Evolutionary conservation across 768 basidiomycete species (phyloP), one percentile per base, ranked within the genome.

Genomic region (Paxillus ammoniavirescens): DNA sequence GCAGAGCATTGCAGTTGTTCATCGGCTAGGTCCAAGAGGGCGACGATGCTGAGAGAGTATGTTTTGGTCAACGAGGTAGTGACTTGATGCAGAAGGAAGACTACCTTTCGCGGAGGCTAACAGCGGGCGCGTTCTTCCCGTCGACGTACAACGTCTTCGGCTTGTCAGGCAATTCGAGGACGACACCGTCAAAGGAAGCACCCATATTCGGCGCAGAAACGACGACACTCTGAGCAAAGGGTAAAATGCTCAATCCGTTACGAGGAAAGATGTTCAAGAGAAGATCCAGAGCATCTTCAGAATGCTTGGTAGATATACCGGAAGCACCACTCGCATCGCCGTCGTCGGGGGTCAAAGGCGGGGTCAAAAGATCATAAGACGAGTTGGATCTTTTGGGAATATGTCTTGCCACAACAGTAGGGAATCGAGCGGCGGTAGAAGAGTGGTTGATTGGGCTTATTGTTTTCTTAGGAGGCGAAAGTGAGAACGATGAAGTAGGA

Each of bases 1-100:
- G 3, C 42, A 40, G 81, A 80, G 70, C 91, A 93, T 61, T 79
- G 79, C 41, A 95, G 77, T 52, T 80, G 84, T 70, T 94, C 93
- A 69, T 91, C 90, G 50, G 93, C 92, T 31, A 93, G 77, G 65
- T 95, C 93, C 62, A 95, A 77, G 41, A 95, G 78, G 42, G 90
- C 90, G 31, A 93, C 89, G 62, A 94, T 86, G 66, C 89, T 93
- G 59, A 3, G 38, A 2, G n/a, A 13, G 13, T 38, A 14, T 10
- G 10, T 31, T 28, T n/a, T 17, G 8, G 35, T 57, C 41, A 48
- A 52, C 21, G 7, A 18, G 33, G 50, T 52, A 41, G 58, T 48
- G 35, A 23, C 38, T 23, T 46, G 51, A 50, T 46, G 13, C 45
- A 13, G 53, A 52, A 45, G 8, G 31, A 15, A 37, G 65, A 71